These are phyloP conservation scores for Prosopis cineraria DNA, from an alignment of 306 rosid genomes.

Conservation along the genomic window DNA sequence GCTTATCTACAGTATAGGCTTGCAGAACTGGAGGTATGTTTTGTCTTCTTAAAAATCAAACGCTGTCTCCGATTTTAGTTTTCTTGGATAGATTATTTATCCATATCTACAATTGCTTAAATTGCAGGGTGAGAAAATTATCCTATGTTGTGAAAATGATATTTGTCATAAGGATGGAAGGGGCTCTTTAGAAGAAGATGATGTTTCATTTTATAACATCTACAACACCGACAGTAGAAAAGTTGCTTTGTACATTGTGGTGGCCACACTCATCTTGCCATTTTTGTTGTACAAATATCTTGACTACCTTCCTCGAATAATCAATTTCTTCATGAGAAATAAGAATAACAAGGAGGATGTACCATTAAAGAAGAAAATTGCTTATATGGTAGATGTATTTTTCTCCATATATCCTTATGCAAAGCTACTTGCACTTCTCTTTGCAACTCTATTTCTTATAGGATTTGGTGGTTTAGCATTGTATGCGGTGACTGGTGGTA, in stretches of 20 bases:
- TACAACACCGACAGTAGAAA: slow-evolving; percentile 59
- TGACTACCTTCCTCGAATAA: slow-evolving; percentile 67
- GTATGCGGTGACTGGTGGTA: slow-evolving; percentile 87
- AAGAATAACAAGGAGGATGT: slow-evolving; percentile 74
- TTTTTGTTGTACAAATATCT: slow-evolving; percentile 76
- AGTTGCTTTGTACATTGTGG: slow-evolving; percentile 62
- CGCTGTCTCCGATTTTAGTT: not conserved
- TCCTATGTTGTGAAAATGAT: slow-evolving; percentile 40
- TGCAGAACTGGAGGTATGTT: slow-evolving; percentile 63
- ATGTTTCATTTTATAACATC: slow-evolving; percentile 34
- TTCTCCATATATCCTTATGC: slow-evolving; percentile 97
- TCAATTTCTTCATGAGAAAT: slow-evolving; percentile 55
- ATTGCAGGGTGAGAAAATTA: slow-evolving; percentile 61
- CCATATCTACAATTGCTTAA: not conserved
- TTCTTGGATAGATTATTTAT: slow-evolving; percentile 5
- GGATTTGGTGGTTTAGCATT: slow-evolving; percentile 94
- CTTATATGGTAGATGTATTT: slow-evolving; percentile 87
- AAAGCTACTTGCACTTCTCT: slow-evolving; percentile 92
- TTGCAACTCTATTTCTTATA: slow-evolving; percentile 86
- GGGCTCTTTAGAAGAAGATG: slow-evolving; percentile 27
- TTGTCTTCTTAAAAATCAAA: not conserved
- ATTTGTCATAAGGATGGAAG: slow-evolving; percentile 34
- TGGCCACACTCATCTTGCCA: slow-evolving; percentile 63
- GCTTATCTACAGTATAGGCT: slow-evolving; percentile 57
- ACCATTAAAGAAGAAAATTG: slow-evolving; percentile 87